phyloP scores from a whole-genome alignment of 1,284 basidiomycete genomes.

The Apiotrichum gamsii region DNA sequence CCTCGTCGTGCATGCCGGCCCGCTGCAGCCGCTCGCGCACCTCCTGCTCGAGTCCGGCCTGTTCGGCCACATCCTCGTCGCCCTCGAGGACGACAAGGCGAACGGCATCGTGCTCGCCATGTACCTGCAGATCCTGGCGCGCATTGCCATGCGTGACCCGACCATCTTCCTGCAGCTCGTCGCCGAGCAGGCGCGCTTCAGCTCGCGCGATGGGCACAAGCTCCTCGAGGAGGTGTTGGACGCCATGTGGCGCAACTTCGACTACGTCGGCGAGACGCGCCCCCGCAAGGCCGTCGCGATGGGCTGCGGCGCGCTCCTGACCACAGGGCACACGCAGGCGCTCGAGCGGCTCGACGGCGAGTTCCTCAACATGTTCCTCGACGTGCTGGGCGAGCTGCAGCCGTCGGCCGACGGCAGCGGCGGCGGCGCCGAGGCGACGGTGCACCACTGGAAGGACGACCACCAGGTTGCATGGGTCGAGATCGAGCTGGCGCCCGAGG shows the following conservation, averaged over 20 bases:
- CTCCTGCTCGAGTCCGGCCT: conserved; percentile 37
- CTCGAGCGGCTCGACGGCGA: conserved; percentile 50
- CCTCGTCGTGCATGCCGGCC: conserved; percentile 30
- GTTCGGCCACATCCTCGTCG: conserved; percentile 37
- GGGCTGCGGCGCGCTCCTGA: conserved; percentile 41
- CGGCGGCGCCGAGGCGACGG: conserved; percentile 26
- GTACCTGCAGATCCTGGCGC: conserved; percentile 37
- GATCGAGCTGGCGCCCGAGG: conserved; percentile 40
- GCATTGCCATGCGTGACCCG: conserved; percentile 41
- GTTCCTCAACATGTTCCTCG: conserved; percentile 73
- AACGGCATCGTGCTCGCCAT: conserved; percentile 41
- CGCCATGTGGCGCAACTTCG: conserved; percentile 47
- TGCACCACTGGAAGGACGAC: conserved; percentile 35
- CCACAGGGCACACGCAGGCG: conserved; percentile 71
- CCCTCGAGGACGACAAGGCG: conserved; percentile 46
- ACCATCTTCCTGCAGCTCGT: conserved; percentile 38
- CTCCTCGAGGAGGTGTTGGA: conserved; percentile 43
- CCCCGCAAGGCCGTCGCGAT: conserved; percentile 45
- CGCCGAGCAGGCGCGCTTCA: conserved; percentile 29
- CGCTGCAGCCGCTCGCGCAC: conserved; percentile 30
- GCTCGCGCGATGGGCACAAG: conserved; percentile 25
- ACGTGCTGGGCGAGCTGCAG: conserved; percentile 81
- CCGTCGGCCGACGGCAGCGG: conserved; percentile 48
- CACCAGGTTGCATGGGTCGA: conserved; percentile 31
- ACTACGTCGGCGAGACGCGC: conserved; percentile 45